Percentiles rank a stretch among this genome's conserved stretches.
Evolutionary conservation across 139 green algal species (phyloP).

Genomic region (Ulvella scutata): DNA sequence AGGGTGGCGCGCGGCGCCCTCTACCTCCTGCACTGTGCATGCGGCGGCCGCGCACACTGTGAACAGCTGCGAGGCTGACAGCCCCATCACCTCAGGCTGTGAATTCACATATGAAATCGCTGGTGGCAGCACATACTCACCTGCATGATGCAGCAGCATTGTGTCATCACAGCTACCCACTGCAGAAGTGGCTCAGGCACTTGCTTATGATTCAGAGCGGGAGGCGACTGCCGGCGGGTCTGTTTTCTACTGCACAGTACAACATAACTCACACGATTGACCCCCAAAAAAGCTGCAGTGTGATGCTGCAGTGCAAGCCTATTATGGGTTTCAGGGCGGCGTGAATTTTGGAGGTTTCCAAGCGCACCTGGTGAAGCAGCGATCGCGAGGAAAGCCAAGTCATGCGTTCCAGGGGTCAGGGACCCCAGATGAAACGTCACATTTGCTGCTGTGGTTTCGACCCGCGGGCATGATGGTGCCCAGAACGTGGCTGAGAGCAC

Average conservation of each 20-base stretch:
- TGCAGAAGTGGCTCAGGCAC: neutral
- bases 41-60: slow-evolving; percentile 10
- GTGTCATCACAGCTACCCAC: neutral
- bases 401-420: slow-evolving; percentile 25
- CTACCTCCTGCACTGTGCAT: slow-evolving; percentile 3
- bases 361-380: slow-evolving; percentile 25
- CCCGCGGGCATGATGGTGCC: neutral
- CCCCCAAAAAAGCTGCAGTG: neutral
- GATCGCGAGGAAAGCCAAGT: slow-evolving; percentile 25
- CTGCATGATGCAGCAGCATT: neutral
- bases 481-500: no score
- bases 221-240: neutral
- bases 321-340: neutral
- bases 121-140: slow-evolving; percentile 33
- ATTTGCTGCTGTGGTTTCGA: slow-evolving; percentile 12
- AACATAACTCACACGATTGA: neutral
- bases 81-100: slow-evolving; percentile 43
- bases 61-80: slow-evolving; percentile 13
- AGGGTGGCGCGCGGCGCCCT: neutral
- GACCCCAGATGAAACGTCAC: slow-evolving; percentile 24
- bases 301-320: neutral
- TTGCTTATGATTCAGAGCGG: no score
- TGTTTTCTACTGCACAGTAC: neutral
- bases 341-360: no score
- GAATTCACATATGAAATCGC: slow-evolving; percentile 24